Evolutionary conservation across 2,329 filamentous ascomycete species (phyloP).

Genomic region (Talaromyces verruculosus): DNA sequence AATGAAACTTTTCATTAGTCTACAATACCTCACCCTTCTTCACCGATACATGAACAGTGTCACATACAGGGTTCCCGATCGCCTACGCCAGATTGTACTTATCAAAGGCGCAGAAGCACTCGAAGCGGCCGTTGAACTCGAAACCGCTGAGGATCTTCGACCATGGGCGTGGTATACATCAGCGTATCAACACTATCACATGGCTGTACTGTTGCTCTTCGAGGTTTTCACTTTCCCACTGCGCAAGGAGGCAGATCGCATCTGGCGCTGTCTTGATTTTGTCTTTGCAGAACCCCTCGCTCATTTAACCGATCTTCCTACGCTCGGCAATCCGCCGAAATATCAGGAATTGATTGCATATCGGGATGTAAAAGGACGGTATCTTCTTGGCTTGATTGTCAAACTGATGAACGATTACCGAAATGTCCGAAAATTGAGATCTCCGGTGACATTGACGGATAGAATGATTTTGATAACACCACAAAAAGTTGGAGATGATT

Average conservation of each 20-base stretch:
- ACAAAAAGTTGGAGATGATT: slow-evolving; percentile 7
- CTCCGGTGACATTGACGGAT: not conserved
- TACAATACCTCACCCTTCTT: slow-evolving; percentile 65
- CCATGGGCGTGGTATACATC: slow-evolving; percentile 70
- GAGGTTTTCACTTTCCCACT: slow-evolving; percentile 63
- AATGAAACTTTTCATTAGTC: slow-evolving; percentile 62
- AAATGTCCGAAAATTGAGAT: not conserved
- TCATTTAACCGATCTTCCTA: slow-evolving; percentile 7
- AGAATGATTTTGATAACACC: slow-evolving; percentile 6
- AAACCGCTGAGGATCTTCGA: slow-evolving; percentile 53
- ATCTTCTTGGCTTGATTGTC: not conserved
- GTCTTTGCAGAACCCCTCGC: slow-evolving; percentile 54
- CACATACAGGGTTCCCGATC: slow-evolving; percentile 44
- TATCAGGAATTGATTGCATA: not conserved
- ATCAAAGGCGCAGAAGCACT: slow-evolving; percentile 57
- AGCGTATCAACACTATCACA: slow-evolving; percentile 71
- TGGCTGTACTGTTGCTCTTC: slow-evolving; percentile 65
- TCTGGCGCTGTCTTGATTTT: slow-evolving; percentile 71
- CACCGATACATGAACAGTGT: slow-evolving; percentile 62
- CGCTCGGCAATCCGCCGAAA: not conserved
- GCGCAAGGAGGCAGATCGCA: slow-evolving; percentile 60
- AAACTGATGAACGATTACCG: slow-evolving; percentile 2
- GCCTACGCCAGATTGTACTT: slow-evolving; percentile 63
- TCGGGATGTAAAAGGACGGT: not conserved
- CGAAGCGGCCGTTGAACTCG: slow-evolving; percentile 57